These are phyloP conservation scores for Mortierella sp. DNA, from an alignment of 371 early-diverging fungal genomes.

Conservation along the genomic window DNA sequence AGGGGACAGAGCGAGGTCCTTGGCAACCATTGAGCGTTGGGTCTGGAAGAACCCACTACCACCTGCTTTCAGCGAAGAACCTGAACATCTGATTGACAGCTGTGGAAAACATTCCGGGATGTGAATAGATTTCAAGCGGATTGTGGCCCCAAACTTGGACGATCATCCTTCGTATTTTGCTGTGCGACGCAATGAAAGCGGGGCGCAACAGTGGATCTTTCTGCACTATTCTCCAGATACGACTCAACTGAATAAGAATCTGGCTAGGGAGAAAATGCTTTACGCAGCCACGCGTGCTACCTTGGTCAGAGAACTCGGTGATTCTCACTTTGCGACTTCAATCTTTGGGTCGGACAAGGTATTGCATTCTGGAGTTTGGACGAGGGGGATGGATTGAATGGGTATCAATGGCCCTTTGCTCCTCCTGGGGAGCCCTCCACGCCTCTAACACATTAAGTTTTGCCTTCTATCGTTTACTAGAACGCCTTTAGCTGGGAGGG, in stretches of 20 bases:
- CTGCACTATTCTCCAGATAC: constrained; percentile 83
- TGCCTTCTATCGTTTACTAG: constrained; percentile 31
- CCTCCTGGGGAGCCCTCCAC: too few relatives aligned
- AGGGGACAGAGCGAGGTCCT: background rate
- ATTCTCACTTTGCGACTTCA: constrained; percentile 79
- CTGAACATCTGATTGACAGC: too few relatives aligned
- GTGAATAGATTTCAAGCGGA: constrained; percentile 59
- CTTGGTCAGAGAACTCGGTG: constrained; percentile 81
- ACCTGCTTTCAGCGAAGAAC: too few relatives aligned
- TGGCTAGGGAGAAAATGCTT: constrained; percentile 84
- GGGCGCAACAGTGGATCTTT: constrained; percentile 77
- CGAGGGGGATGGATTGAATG: background rate
- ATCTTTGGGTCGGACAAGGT: constrained; percentile 80
- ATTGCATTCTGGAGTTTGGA: constrained; percentile 3
- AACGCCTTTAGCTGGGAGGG: constrained; percentile 76
- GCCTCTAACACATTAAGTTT: too few relatives aligned
- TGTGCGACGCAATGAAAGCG: constrained; percentile 69
- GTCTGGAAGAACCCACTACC: too few relatives aligned
- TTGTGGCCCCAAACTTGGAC: constrained; percentile 61
- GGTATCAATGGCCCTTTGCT: too few relatives aligned
- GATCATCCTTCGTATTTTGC: constrained; percentile 76
- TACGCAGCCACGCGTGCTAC: constrained; percentile 86
- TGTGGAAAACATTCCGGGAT: too few relatives aligned
- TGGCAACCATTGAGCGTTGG: background rate
- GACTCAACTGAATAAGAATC: constrained; percentile 60